Evolutionary conservation across 768 basidiomycete genomes (phyloP), one percentile per base, ranked within the genome.

Genomic region (Chalciporus piperatus): DNA sequence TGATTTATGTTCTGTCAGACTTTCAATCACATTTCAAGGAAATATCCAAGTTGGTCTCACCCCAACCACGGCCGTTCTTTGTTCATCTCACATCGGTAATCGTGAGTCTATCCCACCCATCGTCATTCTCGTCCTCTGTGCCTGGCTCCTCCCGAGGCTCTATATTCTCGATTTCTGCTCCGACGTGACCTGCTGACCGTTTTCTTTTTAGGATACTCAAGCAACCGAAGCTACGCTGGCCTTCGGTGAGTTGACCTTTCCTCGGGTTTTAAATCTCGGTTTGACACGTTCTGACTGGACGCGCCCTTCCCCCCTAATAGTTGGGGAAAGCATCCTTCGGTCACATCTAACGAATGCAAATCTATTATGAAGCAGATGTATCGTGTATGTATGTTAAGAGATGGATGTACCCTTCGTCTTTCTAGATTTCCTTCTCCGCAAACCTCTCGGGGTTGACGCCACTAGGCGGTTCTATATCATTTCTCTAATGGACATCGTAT

Each of bases 11-110:
- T 45, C 38, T 54, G 40, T 4, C 53, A 91, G 89, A 90, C 66
- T 89, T 92, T 68, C 83, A 85, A 58, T 81, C 84, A 51, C 87
- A 89, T 62, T 90, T 92, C 68, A 87, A 81, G 62, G 88, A 90
- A 47, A 85, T 89, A 33, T 76, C 77, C 41, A 81, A 77, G 55
- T 74, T 76, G 40, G 70, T 76, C 56, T 88, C 88, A 1, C 84
- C 85, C 12, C 74, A 79, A 22, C 77, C 79, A 38, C 78, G 89
- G 5, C 78, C 81, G 1, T 88, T 88, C 67, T 85, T 82, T 58
- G 76, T 84, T 47, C 84, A 89, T 72, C 74, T 86, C 35, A 91
- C 89, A 32, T 86, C 87, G 45, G 86, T 89, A 45, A 80, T 90
- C 55, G 88, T 90, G 63, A 68, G 86, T 76, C 23, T 56, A 17